phyloP scores from a whole-genome alignment of 306 rosid genomes.

The Herpetospermum pedunculosum region DNA sequence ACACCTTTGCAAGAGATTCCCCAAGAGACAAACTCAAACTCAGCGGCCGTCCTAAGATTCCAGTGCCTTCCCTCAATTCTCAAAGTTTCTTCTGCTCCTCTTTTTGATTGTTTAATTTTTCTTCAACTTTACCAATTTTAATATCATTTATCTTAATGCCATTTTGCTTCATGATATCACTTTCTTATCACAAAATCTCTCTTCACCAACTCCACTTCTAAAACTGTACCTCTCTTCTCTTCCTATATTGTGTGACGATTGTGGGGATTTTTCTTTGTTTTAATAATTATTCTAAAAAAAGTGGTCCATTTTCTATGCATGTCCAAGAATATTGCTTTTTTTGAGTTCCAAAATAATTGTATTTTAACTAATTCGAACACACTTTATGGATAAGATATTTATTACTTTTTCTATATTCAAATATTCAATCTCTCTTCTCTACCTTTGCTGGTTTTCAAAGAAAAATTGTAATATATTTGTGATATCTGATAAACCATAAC shows the following conservation, averaged over 20 bases:
- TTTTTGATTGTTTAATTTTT: neutral
- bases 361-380: too few species aligned
- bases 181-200: neutral
- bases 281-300: neutral
- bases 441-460: too few species aligned
- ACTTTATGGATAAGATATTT: too few species aligned
- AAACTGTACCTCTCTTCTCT: neutral
- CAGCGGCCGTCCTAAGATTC: conserved; percentile 48
- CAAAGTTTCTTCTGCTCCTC: neutral
- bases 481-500: neutral
- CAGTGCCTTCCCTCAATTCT: neutral
- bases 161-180: conserved; percentile 2
- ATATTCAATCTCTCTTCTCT: too few species aligned
- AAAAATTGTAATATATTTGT: too few species aligned
- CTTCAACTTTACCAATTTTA: neutral
- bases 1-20: conserved; percentile 62
- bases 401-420: too few species aligned
- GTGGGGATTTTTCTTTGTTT: neutral
- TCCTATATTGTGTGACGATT: neutral
- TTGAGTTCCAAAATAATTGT: neutral
- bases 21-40: conserved; percentile 12
- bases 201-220: conserved; percentile 7
- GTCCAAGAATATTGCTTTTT: neutral
- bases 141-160: neutral
- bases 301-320: neutral